These are phyloP conservation scores for Trichomonascaceae sp. DNA, from an alignment of 1,139 yeast species.

Conservation along the genomic window DNA sequence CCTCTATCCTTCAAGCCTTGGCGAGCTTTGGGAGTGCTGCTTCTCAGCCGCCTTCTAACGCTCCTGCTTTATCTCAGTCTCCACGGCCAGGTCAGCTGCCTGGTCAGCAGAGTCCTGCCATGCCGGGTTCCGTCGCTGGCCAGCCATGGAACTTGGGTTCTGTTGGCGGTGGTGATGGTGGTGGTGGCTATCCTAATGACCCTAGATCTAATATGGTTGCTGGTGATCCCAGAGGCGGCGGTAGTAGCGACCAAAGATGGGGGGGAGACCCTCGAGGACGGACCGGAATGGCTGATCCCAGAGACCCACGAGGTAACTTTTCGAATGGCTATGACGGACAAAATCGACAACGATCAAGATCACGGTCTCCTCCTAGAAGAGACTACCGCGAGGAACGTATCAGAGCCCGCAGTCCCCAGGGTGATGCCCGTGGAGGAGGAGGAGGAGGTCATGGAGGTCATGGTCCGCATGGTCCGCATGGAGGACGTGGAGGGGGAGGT, in stretches of 20 bases:
- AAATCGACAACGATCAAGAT: constrained; percentile 9
- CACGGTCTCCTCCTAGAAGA: constrained; percentile 17
- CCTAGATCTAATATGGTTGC: too few relatives aligned
- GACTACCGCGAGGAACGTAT: constrained; percentile 1
- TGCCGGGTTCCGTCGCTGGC: constrained; percentile 5
- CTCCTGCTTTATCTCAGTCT: constrained; percentile 13
- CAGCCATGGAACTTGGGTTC: constrained; percentile 7
- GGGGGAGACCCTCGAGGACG: too few relatives aligned
- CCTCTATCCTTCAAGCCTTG: constrained; percentile 28
- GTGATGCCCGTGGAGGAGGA: too few relatives aligned
- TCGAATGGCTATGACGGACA: not conserved
- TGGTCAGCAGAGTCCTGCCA: constrained; percentile 3
- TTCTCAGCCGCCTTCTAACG: constrained; percentile 12
- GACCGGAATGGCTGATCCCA: too few relatives aligned
- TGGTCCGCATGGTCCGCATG: not conserved
- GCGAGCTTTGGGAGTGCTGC: constrained; percentile 24
- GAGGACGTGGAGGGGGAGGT: not conserved
- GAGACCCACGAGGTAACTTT: constrained; percentile 1
- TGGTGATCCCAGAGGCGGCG: not conserved
- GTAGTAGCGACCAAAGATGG: not conserved
- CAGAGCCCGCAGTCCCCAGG: too few relatives aligned
- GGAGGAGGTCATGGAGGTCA: not conserved
- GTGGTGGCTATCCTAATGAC: constrained; percentile 6
- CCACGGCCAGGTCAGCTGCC: constrained; percentile 1
- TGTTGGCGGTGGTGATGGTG: constrained; percentile 1